These are phyloP conservation scores for Aegilops umbellulata DNA, from an alignment of 176 grass and related monocot genomes.

Conservation along the genomic window DNA sequence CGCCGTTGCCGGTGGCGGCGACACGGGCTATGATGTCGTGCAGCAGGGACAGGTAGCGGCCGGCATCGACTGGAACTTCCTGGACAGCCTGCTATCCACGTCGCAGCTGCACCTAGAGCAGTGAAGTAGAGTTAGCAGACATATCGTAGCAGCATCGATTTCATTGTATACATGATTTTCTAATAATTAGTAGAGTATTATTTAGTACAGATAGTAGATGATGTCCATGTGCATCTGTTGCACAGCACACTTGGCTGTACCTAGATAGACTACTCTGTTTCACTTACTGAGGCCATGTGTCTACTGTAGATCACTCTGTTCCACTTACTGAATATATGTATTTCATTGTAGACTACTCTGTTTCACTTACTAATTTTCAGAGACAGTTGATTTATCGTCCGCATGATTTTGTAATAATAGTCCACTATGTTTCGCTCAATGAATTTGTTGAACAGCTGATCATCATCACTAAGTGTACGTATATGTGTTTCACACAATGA, in stretches of 20 bases:
- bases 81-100: slow-evolving; percentile 58
- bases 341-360: neutral
- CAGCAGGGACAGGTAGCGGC: neutral
- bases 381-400: fast-evolving
- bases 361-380: no score
- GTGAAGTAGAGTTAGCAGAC: neutral
- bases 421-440: no score
- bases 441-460: no score
- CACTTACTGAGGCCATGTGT: neutral
- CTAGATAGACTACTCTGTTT: neutral
- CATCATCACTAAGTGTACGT: no score
- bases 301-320: no score
- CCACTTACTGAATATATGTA: neutral
- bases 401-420: no score
- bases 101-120: neutral
- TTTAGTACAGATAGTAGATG: no score
- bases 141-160: neutral
- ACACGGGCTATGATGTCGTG: neutral
- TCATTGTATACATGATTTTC: neutral
- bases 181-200: no score
- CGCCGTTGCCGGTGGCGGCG: neutral
- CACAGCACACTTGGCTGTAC: no score
- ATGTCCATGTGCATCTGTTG: no score
- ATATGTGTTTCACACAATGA: no score
- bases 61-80: slow-evolving; percentile 60